Percentiles rank a stretch among this genome's conserved stretches.
Evolutionary conservation across 2,329 filamentous ascomycete genomes (phyloP).

Genomic region (Penicillium hordei): DNA sequence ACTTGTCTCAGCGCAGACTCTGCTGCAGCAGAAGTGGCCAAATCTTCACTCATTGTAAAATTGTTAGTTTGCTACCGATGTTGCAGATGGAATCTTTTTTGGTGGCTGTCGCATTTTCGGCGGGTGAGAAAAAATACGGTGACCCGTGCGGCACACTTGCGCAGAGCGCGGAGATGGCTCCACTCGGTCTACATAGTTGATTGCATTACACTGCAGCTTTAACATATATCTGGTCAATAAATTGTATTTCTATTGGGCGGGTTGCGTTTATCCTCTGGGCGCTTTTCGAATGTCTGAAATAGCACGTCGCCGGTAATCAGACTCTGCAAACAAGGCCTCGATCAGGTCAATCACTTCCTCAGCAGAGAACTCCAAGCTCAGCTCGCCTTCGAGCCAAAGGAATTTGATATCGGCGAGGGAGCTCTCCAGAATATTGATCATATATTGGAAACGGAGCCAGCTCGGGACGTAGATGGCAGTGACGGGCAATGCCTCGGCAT

Average conservation of each 20-base stretch:
- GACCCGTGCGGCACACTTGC: constrained; percentile 41
- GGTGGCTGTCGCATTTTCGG: constrained; percentile 30
- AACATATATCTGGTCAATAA: not conserved
- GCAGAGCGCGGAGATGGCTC: constrained; percentile 38
- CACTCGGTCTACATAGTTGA: constrained; percentile 6
- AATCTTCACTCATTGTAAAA: constrained; percentile 29
- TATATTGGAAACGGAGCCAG: constrained; percentile 66
- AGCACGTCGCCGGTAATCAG: constrained; percentile 57
- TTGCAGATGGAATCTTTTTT: constrained; percentile 15
- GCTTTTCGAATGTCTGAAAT: constrained; percentile 56
- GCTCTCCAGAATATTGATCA: constrained; percentile 63
- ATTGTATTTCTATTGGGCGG: not conserved
- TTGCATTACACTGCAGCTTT: not conserved
- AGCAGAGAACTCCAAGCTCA: constrained; percentile 60
- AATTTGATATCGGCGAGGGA: constrained; percentile 65
- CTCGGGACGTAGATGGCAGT: constrained; percentile 62
- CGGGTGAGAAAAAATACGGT: constrained; percentile 43
- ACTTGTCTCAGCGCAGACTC: constrained; percentile 49
- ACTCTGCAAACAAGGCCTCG: constrained; percentile 64
- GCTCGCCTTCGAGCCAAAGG: constrained; percentile 63
- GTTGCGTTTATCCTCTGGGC: constrained; percentile 17
- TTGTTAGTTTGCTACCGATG: constrained; percentile 17
- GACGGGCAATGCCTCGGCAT: constrained; percentile 47
- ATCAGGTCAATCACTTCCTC: constrained; percentile 65
- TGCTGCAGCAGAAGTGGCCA: constrained; percentile 15